Evolutionary conservation across 352 stramenopile species (phyloP).

Genomic region (Peronospora farinosa): DNA sequence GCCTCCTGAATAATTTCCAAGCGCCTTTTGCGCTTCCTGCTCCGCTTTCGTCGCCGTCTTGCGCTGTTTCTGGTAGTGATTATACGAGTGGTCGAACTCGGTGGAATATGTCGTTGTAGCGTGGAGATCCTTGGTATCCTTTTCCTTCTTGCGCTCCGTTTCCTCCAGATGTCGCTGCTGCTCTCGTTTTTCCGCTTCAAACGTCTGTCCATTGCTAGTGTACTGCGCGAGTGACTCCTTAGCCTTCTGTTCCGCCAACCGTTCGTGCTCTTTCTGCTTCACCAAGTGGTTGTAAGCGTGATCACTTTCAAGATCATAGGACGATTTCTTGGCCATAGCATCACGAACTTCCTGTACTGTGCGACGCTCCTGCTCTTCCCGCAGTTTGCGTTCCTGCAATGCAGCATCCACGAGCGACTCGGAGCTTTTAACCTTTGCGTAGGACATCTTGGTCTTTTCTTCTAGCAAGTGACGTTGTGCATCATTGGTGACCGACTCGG

Average conservation of each 20-base stretch:
- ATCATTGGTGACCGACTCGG: too few species aligned
- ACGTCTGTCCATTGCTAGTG: slow-evolving; percentile 35
- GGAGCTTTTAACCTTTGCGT: slow-evolving; percentile 32
- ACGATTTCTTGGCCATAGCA: slow-evolving; percentile 33
- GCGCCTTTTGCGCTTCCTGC: slow-evolving; percentile 32
- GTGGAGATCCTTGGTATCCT: slow-evolving; percentile 35
- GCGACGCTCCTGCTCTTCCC: slow-evolving; percentile 35
- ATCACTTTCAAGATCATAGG: slow-evolving; percentile 34
- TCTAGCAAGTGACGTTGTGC: slow-evolving; percentile 9
- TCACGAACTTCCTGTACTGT: slow-evolving; percentile 29
- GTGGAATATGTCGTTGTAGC: slow-evolving; percentile 34
- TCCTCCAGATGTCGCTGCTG: slow-evolving; percentile 30
- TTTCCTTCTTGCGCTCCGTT: slow-evolving; percentile 19
- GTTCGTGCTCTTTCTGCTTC: slow-evolving; percentile 33
- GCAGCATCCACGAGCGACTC: slow-evolving; percentile 46
- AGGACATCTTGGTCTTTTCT: slow-evolving; percentile 31
- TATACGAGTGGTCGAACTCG: slow-evolving; percentile 48
- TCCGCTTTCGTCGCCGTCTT: slow-evolving; percentile 37
- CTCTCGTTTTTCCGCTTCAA: slow-evolving; percentile 38
- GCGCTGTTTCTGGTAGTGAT: slow-evolving; percentile 42
- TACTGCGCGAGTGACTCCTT: slow-evolving; percentile 32
- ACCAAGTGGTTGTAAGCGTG: slow-evolving; percentile 33
- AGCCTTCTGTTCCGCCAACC: slow-evolving; percentile 19
- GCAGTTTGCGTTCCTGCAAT: slow-evolving; percentile 39
- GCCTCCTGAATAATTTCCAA: slow-evolving; percentile 33